Percentiles rank a stretch among this genome's conserved stretches.
phyloP scores from a whole-genome alignment of 257 asterid species.

The Echium plantagineum region DNA sequence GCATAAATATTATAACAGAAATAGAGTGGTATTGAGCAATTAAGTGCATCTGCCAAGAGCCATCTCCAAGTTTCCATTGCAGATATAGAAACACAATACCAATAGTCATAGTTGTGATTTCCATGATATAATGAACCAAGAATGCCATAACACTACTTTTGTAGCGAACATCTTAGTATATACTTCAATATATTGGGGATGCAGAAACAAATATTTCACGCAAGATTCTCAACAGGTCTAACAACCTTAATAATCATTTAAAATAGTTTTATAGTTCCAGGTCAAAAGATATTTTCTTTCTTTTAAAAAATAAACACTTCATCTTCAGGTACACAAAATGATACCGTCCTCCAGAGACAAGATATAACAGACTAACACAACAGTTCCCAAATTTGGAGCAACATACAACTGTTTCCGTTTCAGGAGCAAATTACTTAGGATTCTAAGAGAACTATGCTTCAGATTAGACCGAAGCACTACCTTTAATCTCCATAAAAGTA shows the following conservation, averaged over 20 bases:
- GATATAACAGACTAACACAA: background rate
- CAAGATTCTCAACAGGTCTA: too few species aligned
- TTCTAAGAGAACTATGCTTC: background rate
- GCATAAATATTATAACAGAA: too few species aligned
- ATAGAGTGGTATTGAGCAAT: too few species aligned
- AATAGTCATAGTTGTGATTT: too few species aligned
- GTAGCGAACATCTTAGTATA: background rate
- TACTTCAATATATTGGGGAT: background rate
- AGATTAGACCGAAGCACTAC: constrained; percentile 16
- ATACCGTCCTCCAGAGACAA: too few species aligned
- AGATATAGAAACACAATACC: background rate
- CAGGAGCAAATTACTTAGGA: background rate
- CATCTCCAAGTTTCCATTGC: background rate
- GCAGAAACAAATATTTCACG: background rate
- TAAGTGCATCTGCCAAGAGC: background rate
- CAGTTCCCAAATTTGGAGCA: background rate
- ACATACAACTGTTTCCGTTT: background rate
- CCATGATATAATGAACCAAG: background rate
- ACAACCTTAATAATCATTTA: too few species aligned
- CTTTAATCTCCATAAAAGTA: constrained; percentile 92
- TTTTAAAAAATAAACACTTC: too few species aligned
- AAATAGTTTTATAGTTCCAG: too few species aligned
- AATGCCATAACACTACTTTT: background rate
- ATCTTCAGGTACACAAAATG: too few species aligned
- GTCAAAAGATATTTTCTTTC: too few species aligned